Conservation (phyloP, 148 eudicot species). For the Rhododendron vialii region DNA sequence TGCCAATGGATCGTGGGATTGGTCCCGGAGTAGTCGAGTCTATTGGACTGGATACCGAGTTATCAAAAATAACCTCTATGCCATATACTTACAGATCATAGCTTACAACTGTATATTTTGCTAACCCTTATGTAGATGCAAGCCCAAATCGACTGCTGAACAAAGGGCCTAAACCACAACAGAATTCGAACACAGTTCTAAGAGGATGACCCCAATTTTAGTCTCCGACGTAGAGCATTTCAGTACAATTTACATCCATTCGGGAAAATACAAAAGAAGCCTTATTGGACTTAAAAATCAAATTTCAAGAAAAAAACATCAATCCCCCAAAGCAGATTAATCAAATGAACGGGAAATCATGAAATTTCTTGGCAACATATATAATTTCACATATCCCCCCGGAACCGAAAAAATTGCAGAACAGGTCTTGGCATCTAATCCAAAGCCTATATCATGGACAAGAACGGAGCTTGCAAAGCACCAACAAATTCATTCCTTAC, state of each 20-base stretch:
- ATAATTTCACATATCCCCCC: not conserved
- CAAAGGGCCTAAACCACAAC: not conserved
- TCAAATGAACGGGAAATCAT: not conserved
- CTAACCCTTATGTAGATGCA: not conserved
- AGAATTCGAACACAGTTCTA: not conserved
- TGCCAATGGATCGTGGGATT: not conserved
- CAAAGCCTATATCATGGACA: not conserved
- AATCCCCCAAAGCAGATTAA: not conserved
- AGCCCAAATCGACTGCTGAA: not conserved
- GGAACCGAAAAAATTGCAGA: not conserved
- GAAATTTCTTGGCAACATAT: not conserved
- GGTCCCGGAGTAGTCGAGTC: not conserved
- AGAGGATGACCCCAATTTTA: not conserved
- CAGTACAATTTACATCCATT: not conserved
- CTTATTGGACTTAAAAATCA: not conserved
- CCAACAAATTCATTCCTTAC: not conserved
- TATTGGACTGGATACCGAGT: not conserved
- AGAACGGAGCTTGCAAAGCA: not conserved
- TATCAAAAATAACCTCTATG: not conserved
- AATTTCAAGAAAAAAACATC: not conserved
- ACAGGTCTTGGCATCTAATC: not conserved
- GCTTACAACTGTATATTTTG: not conserved
- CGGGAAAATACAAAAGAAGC: not conserved
- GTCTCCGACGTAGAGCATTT: not conserved
- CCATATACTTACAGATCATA: not conserved